phyloP scores from a whole-genome alignment of 306 rosid species.

The Datisca glomerata region DNA sequence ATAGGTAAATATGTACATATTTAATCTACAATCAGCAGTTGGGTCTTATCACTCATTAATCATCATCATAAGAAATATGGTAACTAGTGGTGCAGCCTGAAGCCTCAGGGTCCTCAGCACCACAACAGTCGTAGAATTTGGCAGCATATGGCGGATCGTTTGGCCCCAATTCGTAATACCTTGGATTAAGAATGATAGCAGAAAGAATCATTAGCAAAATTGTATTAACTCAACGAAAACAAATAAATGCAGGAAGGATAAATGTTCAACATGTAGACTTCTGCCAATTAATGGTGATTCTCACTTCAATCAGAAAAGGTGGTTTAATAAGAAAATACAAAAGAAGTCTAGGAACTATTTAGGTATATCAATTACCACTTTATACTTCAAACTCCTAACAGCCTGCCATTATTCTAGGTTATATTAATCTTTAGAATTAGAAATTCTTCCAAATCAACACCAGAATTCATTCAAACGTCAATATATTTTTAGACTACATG shows the following conservation, averaged over 20 bases:
- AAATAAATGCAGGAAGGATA: slow-evolving; percentile 3
- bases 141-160: slow-evolving; percentile 78
- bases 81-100: slow-evolving; percentile 67
- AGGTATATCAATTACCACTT: too few relatives aligned
- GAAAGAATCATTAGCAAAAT: slow-evolving; percentile 9
- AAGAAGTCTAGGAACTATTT: too few relatives aligned
- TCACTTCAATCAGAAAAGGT: too few relatives aligned
- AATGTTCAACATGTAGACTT: slow-evolving; percentile 1
- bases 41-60: not conserved
- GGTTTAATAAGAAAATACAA: too few relatives aligned
- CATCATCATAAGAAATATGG: slow-evolving; percentile 70
- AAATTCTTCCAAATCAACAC: too few relatives aligned
- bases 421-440: too few relatives aligned
- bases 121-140: slow-evolving; percentile 90
- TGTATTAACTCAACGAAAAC: not conserved
- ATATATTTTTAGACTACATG: too few relatives aligned
- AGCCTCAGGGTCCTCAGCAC: slow-evolving; percentile 75
- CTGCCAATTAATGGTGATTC: too few relatives aligned
- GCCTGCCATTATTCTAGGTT: too few relatives aligned
- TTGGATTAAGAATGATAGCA: slow-evolving; percentile 19
- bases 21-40: not conserved
- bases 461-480: too few relatives aligned
- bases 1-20: not conserved
- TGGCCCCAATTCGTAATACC: slow-evolving; percentile 79
- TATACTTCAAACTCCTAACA: too few relatives aligned